phyloP scores from a whole-genome alignment of 2,329 filamentous ascomycete species.

The Nemania abortiva region DNA sequence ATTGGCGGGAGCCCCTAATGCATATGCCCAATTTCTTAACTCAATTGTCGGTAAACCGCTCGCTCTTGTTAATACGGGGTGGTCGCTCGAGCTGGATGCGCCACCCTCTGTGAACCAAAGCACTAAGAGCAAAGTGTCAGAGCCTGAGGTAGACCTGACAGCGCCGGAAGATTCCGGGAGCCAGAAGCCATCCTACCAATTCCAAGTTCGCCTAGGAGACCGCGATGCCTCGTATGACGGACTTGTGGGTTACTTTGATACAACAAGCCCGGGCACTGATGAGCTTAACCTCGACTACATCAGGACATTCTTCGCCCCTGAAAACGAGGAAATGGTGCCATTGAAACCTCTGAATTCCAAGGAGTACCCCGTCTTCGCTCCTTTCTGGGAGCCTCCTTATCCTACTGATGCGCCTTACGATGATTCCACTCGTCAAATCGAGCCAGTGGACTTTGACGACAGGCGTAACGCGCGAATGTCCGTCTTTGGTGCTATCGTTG shows the following conservation, averaged over 20 bases:
- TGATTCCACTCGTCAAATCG: background rate
- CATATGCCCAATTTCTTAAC: constrained; percentile 54
- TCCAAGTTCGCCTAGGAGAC: constrained; percentile 56
- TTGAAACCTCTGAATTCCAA: constrained; percentile 36
- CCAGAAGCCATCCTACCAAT: constrained; percentile 47
- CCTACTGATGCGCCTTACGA: background rate
- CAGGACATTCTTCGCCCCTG: constrained; percentile 46
- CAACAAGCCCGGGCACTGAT: constrained; percentile 17
- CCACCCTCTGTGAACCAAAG: constrained; percentile 41
- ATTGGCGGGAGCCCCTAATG: constrained; percentile 48
- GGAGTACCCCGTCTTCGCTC: constrained; percentile 45
- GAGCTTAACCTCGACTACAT: constrained; percentile 45
- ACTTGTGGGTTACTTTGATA: constrained; percentile 56
- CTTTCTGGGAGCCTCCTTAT: constrained; percentile 45
- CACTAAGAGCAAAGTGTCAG: constrained; percentile 20
- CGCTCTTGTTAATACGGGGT: constrained; percentile 57
- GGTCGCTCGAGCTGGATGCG: constrained; percentile 53
- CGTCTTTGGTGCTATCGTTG: constrained; percentile 52
- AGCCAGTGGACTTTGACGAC: constrained; percentile 16
- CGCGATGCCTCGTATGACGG: constrained; percentile 52
- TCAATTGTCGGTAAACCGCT: constrained; percentile 57
- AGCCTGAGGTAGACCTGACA: background rate
- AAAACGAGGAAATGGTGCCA: constrained; percentile 23
- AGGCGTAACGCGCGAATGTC: constrained; percentile 35
- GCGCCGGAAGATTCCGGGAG: background rate